phyloP scores from a whole-genome alignment of 257 asterid genomes.

The Petunia secreta region DNA sequence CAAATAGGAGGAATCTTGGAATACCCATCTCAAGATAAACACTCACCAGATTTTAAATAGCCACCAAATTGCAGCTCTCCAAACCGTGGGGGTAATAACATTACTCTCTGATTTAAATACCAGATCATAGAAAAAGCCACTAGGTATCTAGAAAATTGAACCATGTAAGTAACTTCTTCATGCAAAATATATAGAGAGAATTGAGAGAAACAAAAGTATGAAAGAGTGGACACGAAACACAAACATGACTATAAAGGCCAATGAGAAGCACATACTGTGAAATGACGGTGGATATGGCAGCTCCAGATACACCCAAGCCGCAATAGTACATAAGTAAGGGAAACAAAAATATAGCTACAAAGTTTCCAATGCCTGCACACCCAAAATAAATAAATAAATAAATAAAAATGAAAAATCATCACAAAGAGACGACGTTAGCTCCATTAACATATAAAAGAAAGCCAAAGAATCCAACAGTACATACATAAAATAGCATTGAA shows the following conservation, averaged over 20 bases:
- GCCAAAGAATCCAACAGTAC: not conserved
- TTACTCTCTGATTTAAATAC: constrained; percentile 65
- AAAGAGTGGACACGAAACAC: constrained; percentile 23
- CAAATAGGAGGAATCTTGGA: constrained; percentile 19
- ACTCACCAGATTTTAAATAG: constrained; percentile 87
- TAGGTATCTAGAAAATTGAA: constrained; percentile 58
- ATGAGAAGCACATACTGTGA: constrained; percentile 73
- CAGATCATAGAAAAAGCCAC: constrained; percentile 75
- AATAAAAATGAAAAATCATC: constrained; percentile 1
- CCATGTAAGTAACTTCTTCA: constrained; percentile 20
- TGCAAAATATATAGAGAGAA: constrained; percentile 18
- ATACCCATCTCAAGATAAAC: not conserved
- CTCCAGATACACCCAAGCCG: constrained; percentile 87
- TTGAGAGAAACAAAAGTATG: constrained; percentile 20
- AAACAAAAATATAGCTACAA: constrained; percentile 71
- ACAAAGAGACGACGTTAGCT: not conserved
- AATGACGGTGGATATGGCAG: constrained; percentile 87
- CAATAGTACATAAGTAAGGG: constrained; percentile 72
- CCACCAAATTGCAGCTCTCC: constrained; percentile 77
- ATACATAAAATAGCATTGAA: constrained; percentile 9
- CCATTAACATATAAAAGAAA: not conserved
- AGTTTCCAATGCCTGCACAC: constrained; percentile 81
- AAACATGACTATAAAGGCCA: constrained; percentile 12
- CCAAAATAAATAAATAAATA: not conserved
- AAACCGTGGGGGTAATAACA: constrained; percentile 78